Base-by-base conservation (phyloP, 2,329 filamentous ascomycete species). In the Diaporthe amygdali region DNA sequence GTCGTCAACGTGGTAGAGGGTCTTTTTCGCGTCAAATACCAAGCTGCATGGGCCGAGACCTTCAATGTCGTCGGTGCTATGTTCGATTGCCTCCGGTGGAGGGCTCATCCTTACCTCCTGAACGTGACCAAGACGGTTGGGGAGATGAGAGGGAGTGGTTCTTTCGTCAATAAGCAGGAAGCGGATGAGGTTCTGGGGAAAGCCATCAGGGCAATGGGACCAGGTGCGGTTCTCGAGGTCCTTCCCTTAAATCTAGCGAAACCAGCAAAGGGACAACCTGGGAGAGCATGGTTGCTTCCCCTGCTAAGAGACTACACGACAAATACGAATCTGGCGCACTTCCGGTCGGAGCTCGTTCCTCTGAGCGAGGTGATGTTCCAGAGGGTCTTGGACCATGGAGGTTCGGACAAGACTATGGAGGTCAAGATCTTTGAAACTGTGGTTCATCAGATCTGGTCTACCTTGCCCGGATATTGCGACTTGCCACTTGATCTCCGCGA, bases 401-500 rank as follows among this genome's bases (percentile, higher is more conserved):
- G 89, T 27, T 91, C 90, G 17, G 93, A 96, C 78, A 98, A 97
- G 86, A 96, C 94, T 0, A 95, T 97, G 88, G 95, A 98, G 80
- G 89, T 96, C 79, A 99, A 99, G 86, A 97, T 99, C 71, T 99
- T 96, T 79, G 96, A 99, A 83, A 98, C 96, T 0, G 86, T 99
- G 5, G 94, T 99, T 10, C 93, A 97, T 76, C 96, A 99, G 79
- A 95, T 96, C 51, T 99, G 96, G 96, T 94, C 94, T 0, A 92
- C 93, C 66, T 87, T 99, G 20, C 96, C 96, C 0, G 96, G 96
- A 1, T 99, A 98, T 84, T 98, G 96, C 80, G 94, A 98, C 79
- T 85, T 98, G 68, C 96, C 96, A 1, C 83, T 97, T 44, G 96
- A 99, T 78, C 79, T 96, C 51, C 83, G 82, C 6, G 86, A 91